Percentiles rank a stretch among this genome's conserved stretches.
phyloP scores from a whole-genome alignment of 1,284 basidiomycete species.

The Fomitopsis pinicola region DNA sequence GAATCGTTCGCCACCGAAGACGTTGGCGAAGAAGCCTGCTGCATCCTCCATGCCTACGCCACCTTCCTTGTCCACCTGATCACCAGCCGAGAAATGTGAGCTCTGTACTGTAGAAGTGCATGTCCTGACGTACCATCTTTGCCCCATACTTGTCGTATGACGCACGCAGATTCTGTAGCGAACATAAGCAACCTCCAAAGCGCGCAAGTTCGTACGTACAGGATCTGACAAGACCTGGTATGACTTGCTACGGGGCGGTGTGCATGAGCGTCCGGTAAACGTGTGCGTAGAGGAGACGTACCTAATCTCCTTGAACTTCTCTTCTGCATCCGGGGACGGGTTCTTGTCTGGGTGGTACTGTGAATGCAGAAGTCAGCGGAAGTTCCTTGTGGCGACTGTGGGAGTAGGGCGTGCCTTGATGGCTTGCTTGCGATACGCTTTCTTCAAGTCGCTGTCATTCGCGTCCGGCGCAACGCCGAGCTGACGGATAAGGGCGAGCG shows the following conservation, averaged over 20 bases:
- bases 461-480: conserved; percentile 47
- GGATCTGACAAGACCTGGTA: conserved; percentile 87
- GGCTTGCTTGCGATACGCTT: conserved; percentile 92
- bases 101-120: background rate
- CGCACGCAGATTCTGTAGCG: conserved; percentile 70
- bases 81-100: background rate
- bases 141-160: conserved; percentile 97
- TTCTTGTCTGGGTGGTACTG: conserved; percentile 96
- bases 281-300: conserved; percentile 21
- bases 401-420: conserved; percentile 65
- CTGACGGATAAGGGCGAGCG: conserved; percentile 21
- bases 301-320: conserved; percentile 94
- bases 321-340: conserved; percentile 79
- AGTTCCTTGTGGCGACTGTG: background rate
- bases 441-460: conserved; percentile 81
- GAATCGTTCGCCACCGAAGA: conserved; percentile 89
- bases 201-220: conserved; percentile 39
- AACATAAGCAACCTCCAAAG: conserved; percentile 13
- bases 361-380: background rate
- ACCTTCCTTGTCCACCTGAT: conserved; percentile 68
- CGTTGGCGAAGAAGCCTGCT: conserved; percentile 86
- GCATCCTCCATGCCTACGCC: conserved; percentile 77
- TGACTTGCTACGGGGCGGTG: conserved; percentile 62
- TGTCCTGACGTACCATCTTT: conserved; percentile 54
- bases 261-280: background rate